phyloP scores from a whole-genome alignment of 2,329 filamentous ascomycete species.

The Aspergillus neoniger region DNA sequence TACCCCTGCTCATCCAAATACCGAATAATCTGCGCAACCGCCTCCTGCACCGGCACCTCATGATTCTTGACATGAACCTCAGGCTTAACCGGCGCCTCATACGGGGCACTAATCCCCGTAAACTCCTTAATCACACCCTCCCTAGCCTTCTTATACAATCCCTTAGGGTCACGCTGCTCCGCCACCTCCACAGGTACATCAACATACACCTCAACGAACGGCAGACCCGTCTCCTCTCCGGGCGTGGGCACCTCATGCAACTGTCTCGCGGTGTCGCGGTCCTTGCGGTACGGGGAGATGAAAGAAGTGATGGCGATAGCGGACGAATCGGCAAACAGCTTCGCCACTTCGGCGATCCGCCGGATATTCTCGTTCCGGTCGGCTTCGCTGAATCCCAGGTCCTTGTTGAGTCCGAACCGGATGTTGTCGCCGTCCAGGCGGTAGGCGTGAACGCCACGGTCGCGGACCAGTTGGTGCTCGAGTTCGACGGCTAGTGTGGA shows the following conservation, averaged over 20 bases:
- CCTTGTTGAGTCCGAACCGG: conserved; percentile 96
- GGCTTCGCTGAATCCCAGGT: conserved; percentile 88
- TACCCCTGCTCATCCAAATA: conserved; percentile 74
- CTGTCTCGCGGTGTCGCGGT: conserved; percentile 77
- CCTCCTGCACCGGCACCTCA: conserved; percentile 82
- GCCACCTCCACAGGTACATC: conserved; percentile 90
- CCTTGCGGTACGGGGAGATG: conserved; percentile 90
- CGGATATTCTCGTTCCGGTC: conserved; percentile 98
- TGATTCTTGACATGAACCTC: conserved; percentile 87
- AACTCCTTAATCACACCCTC: conserved; percentile 96
- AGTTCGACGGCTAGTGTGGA: conserved; percentile 95
- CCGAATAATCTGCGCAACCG: conserved; percentile 77
- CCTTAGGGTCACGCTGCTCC: conserved; percentile 95
- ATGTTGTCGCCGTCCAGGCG: conserved; percentile 97
- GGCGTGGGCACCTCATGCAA: conserved; percentile 68
- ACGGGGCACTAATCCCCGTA: conserved; percentile 91
- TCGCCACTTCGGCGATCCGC: conserved; percentile 92
- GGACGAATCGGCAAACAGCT: conserved; percentile 89
- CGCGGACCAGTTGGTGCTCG: conserved; percentile 82
- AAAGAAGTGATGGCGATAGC: conserved; percentile 91
- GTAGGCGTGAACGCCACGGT: conserved; percentile 79
- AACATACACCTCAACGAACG: conserved; percentile 92
- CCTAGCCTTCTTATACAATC: conserved; percentile 94
- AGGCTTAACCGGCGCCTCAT: conserved; percentile 81
- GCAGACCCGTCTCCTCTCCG: conserved; percentile 65